Conservation (phyloP, 1,139 yeast genomes). For the Suhomyces guaymorum region DNA sequence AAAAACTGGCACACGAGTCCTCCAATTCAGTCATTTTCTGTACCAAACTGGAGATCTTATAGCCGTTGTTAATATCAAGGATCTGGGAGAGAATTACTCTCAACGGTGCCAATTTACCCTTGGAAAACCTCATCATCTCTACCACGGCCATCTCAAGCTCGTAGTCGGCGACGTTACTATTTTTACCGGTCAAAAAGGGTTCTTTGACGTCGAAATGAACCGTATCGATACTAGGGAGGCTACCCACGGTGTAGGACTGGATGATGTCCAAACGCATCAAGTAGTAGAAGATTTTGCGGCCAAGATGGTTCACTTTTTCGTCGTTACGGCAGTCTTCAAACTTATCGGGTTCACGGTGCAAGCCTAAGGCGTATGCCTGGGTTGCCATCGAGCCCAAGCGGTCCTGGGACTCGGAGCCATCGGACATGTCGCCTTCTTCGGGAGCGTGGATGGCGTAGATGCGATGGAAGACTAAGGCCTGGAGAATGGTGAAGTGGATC, state of each 20-base stretch:
- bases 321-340: constrained; percentile 29
- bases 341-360: constrained; percentile 52
- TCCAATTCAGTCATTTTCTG: constrained; percentile 22
- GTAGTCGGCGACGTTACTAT: constrained; percentile 4
- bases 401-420: constrained; percentile 51
- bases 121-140: constrained; percentile 10
- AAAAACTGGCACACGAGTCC: constrained; percentile 13
- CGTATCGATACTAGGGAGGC: constrained; percentile 25
- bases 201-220: constrained; percentile 15
- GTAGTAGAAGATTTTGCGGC: constrained; percentile 57
- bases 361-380: constrained; percentile 51
- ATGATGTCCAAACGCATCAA: constrained; percentile 30
- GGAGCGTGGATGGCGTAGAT: constrained; percentile 50
- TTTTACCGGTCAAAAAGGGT: constrained; percentile 21
- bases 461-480: constrained; percentile 41
- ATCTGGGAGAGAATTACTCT: constrained; percentile 15
- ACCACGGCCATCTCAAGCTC: constrained; percentile 9
- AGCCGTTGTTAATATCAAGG: constrained; percentile 24
- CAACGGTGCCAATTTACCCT: constrained; percentile 11
- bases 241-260: constrained; percentile 39
- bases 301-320: constrained; percentile 35
- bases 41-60: constrained; percentile 25
- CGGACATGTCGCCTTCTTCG: constrained; percentile 50
- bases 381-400: constrained; percentile 48
- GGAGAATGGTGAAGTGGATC: constrained; percentile 29